Percentiles rank a stretch among this genome's conserved stretches.
Evolutionary conservation across 257 asterid genomes (phyloP).

Genomic region (Cruciata laevipes): DNA sequence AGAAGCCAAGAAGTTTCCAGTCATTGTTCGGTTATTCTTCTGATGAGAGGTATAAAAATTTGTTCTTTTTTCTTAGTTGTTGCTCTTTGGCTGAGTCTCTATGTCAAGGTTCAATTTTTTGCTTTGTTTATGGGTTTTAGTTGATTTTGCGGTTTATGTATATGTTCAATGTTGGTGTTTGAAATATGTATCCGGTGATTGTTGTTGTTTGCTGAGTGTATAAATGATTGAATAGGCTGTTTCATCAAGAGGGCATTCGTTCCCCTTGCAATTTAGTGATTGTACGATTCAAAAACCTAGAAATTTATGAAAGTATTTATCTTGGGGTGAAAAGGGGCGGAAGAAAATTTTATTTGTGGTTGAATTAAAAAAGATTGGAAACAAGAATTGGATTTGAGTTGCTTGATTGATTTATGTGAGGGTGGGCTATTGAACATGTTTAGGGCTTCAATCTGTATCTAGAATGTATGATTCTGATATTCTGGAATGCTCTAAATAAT

Average conservation of each 20-base stretch:
- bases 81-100: background rate
- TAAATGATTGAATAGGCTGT: background rate
- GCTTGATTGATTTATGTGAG: background rate
- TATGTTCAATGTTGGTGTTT: background rate
- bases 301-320: background rate
- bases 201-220: background rate
- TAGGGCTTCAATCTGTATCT: background rate
- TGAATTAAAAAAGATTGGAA: background rate
- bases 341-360: background rate
- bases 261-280: background rate
- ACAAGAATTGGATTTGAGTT: background rate
- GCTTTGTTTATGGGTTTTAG: background rate
- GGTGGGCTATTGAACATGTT: background rate
- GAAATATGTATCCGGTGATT: background rate
- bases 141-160: background rate
- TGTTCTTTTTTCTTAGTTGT: background rate
- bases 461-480: background rate
- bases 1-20: background rate
- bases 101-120: background rate
- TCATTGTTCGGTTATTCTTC: background rate
- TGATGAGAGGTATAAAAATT: slow-evolving; percentile 1
- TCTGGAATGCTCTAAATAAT: background rate
- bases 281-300: background rate
- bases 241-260: background rate
- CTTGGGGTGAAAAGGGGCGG: background rate